Conservation (phyloP, 1,284 basidiomycete genomes). For the Cryptococcus sp. region DNA sequence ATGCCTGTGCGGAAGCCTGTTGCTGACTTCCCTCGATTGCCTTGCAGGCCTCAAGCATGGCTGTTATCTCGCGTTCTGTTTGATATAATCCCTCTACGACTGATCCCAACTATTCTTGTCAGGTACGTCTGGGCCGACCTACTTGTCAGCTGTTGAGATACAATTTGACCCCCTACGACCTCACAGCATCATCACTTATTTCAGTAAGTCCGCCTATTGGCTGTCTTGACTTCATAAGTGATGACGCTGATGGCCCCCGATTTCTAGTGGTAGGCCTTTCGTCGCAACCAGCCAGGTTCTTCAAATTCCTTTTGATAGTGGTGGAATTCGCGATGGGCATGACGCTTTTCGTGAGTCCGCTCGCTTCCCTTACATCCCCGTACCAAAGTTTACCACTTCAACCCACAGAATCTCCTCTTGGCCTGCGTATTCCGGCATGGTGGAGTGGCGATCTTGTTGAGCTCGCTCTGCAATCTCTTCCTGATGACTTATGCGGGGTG, state of each 20-base stretch:
- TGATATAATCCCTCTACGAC: constrained; percentile 78
- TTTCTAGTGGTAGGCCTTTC: constrained; percentile 73
- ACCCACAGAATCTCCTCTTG: constrained; percentile 76
- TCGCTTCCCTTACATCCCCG: neutral
- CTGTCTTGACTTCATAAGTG: neutral
- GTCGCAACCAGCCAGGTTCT: constrained; percentile 67
- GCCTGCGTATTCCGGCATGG: constrained; percentile 76
- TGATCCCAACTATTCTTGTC: constrained; percentile 80
- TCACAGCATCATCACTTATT: constrained; percentile 66
- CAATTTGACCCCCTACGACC: neutral
- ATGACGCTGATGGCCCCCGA: constrained; percentile 40
- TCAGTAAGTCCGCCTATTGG: constrained; percentile 52
- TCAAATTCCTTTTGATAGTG: constrained; percentile 78
- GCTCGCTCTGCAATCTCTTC: constrained; percentile 71
- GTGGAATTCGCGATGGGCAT: constrained; percentile 75
- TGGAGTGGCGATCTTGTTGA: constrained; percentile 83
- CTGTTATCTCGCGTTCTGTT: constrained; percentile 78
- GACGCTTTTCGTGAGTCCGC: constrained; percentile 72
- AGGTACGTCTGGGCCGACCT: constrained; percentile 43
- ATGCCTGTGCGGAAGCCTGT: constrained; percentile 1
- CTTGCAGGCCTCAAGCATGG: constrained; percentile 74
- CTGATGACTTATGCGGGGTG: constrained; percentile 75
- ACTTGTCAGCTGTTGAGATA: neutral
- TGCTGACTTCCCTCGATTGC: neutral
- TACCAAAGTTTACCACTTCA: neutral